phyloP scores from a whole-genome alignment of 306 rosid species.

The Dryas drummondii region DNA sequence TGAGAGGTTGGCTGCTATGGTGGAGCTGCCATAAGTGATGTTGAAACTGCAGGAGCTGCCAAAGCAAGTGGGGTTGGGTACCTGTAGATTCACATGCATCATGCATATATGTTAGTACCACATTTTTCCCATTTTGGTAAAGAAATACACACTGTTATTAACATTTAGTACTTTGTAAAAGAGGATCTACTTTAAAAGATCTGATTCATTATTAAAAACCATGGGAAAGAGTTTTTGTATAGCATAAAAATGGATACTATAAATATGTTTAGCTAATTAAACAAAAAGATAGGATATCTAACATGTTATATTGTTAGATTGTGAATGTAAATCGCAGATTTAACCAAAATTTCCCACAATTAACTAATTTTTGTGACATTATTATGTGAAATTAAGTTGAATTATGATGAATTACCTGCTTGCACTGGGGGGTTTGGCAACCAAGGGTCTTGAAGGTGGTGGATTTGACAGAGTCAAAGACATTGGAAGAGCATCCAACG shows the following conservation, averaged over 20 bases:
- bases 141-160: not conserved
- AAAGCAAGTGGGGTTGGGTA: constrained; percentile 72
- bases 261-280: not conserved
- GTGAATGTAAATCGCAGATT: not conserved
- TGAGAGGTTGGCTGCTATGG: constrained; percentile 60
- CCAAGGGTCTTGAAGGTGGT: constrained; percentile 42
- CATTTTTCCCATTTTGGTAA: not conserved
- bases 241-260: not conserved
- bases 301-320: not conserved
- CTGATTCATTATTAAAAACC: not conserved
- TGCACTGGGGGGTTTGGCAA: constrained; percentile 68
- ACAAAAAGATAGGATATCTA: too few relatives aligned
- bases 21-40: constrained; percentile 75
- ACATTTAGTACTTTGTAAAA: not conserved
- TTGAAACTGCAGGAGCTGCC: constrained; percentile 74
- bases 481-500: constrained; percentile 56
- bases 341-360: not conserved
- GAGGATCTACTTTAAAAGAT: constrained; percentile 7
- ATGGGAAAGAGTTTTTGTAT: not conserved
- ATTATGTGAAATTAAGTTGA: not conserved
- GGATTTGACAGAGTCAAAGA: constrained; percentile 52
- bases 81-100: constrained; percentile 55
- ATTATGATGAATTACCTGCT: constrained; percentile 49
- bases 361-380: too few relatives aligned
- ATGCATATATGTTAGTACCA: not conserved